Evolutionary conservation across 2,329 filamentous ascomycete genomes (phyloP), one percentile per base, ranked within the genome.

Genomic region (Herpotrichia juniperi): DNA sequence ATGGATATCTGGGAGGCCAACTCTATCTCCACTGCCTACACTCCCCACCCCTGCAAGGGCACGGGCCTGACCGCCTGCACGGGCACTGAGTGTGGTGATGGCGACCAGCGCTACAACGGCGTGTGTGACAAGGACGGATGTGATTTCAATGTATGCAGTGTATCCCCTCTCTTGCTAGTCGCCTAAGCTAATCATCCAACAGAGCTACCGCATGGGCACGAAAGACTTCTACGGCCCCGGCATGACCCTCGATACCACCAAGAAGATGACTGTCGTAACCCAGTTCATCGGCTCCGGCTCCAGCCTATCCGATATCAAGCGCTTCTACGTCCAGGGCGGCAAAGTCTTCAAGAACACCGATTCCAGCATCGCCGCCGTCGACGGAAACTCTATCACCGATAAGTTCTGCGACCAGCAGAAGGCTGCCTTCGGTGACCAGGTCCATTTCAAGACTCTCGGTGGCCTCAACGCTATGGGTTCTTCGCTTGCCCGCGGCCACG

Each of bases 1-100:
- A 86, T 89, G 81, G 86, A 89, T 62, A 79, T 87, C 71, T 88
- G 86, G 85, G 86, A 89, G 75, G 86, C 86, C 61, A 89, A 89
- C 79, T 80, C 77, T 59, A 81, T 87, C 66, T 82, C 85, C 17
- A 82, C 80, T 14, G 87, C 87, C 46, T 81, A 80, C 66, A 89
- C 87, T 5, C 85, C 87, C 16, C 87, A 90, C 71, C 80, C 84
- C 37, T 89, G 87, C 78, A 75, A 73, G 49, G 74, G 68, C 52
- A 70, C 76, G 39, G 79, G 77, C 45, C 79, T 83, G 61, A 69
- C 71, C 48, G 76, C 79, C 50, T 88, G 85, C 77, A 67, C 68
- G 0, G 84, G 81, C 51, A 79, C 44, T 14, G 56, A 59, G 32
- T 75, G 73, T 54, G 73, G 73, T 56, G 71, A 74, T 34, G 70